Percentiles rank a stretch among this genome's conserved stretches.
Conservation (phyloP, 306 rosid genomes). For the Cicer cuneatum region DNA sequence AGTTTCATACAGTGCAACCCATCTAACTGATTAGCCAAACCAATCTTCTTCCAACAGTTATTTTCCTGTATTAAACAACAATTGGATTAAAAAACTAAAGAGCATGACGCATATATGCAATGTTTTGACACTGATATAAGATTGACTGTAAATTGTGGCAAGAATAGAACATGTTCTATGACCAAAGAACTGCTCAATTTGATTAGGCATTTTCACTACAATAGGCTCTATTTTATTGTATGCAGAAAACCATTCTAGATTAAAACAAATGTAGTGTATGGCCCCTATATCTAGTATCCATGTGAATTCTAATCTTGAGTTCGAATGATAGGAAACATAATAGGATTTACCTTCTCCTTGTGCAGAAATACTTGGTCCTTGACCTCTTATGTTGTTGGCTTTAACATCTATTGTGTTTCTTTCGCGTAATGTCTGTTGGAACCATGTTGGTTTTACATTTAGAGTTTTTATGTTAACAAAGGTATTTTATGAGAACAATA, state of each 20-base stretch:
- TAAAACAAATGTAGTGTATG: neutral
- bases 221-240: neutral
- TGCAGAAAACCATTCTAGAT: neutral
- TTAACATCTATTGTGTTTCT: too few relatives aligned
- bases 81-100: too few relatives aligned
- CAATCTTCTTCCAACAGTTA: neutral
- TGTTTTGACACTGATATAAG: neutral
- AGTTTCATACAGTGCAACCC: neutral
- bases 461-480: too few relatives aligned
- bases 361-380: neutral
- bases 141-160: neutral
- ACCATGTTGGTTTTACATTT: too few relatives aligned
- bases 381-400: neutral
- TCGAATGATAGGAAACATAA: neutral
- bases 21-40: neutral
- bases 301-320: neutral
- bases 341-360: neutral
- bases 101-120: neutral
- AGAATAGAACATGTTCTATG: neutral
- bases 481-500: too few relatives aligned
- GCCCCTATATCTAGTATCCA: neutral
- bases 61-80: neutral
- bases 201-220: neutral
- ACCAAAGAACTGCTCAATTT: neutral
- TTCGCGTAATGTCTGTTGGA: too few relatives aligned